Conservation (phyloP, 116 monocot genomes). For the Phalaenopsis hybrid region DNA sequence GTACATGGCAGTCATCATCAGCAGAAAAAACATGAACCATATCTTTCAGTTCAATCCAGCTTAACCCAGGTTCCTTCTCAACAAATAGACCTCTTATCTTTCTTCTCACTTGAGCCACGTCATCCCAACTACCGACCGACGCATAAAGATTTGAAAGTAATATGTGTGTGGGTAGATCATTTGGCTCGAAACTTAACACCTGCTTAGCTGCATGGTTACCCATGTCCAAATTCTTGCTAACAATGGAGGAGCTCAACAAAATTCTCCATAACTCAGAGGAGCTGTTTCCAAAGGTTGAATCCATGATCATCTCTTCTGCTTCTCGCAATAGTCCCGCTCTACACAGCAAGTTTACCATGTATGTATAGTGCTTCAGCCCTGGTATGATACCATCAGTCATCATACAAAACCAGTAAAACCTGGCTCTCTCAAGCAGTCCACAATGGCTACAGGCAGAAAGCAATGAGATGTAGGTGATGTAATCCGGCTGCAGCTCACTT, state of each 20-base stretch:
- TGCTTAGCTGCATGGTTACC: conserved; percentile 51
- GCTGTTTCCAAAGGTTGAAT: conserved; percentile 40
- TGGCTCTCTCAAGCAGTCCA: conserved; percentile 66
- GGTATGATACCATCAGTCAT: conserved; percentile 44
- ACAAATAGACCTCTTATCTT: conserved; percentile 52
- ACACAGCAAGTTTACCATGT: conserved; percentile 68
- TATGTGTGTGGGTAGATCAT: conserved; percentile 51
- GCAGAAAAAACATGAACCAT: conserved; percentile 56
- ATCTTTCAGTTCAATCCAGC: conserved; percentile 66
- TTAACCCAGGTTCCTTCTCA: conserved; percentile 81
- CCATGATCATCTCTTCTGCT: conserved; percentile 57
- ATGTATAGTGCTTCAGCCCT: conserved; percentile 70
- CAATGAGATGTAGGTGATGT: conserved; percentile 68
- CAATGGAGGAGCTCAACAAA: conserved; percentile 61
- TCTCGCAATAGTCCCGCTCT: conserved; percentile 55
- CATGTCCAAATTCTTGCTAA: conserved; percentile 36
- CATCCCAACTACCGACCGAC: conserved; percentile 59
- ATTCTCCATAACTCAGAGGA: conserved; percentile 70
- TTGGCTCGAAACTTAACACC: conserved; percentile 42
- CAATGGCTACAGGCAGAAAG: conserved; percentile 73
- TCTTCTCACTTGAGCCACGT: conserved; percentile 53
- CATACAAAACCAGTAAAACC: conserved; percentile 76
- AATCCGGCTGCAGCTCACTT: conserved; percentile 47
- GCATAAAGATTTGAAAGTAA: conserved; percentile 89
- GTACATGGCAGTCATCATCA: conserved; percentile 46